Evolutionary conservation across 1,284 basidiomycete species (phyloP).

Genomic region (Irpex rosettiformis): DNA sequence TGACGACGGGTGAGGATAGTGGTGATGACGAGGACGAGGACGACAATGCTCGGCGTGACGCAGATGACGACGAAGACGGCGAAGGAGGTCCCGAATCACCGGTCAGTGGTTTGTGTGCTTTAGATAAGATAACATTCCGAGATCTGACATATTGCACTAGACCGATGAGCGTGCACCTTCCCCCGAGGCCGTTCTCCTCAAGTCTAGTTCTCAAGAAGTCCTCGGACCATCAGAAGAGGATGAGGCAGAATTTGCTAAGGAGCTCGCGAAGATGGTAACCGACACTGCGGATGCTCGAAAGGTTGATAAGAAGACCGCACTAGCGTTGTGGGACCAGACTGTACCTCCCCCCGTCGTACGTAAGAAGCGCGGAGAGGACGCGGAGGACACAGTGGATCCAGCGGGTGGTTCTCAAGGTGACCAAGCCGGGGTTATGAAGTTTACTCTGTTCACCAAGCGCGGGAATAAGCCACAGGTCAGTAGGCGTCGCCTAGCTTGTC

Average conservation of each 20-base stretch:
- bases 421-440: slow-evolving; percentile 72
- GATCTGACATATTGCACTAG: slow-evolving; percentile 32
- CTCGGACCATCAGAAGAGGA: slow-evolving; percentile 83
- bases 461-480: slow-evolving; percentile 90
- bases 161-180: slow-evolving; percentile 66
- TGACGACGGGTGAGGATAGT: slow-evolving; percentile 55
- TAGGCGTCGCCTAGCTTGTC: slow-evolving; percentile 4
- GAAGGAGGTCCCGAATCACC: slow-evolving; percentile 48
- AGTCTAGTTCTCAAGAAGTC: slow-evolving; percentile 55
- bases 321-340: slow-evolving; percentile 84
- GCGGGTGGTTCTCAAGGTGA: slow-evolving; percentile 22
- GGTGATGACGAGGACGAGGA: slow-evolving; percentile 69
- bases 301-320: slow-evolving; percentile 79
- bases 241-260: slow-evolving; percentile 91
- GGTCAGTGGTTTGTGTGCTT: slow-evolving; percentile 33
- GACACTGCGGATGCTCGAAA: slow-evolving; percentile 82
- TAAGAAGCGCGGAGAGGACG: slow-evolving; percentile 56
- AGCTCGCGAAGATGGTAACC: slow-evolving; percentile 92
- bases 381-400: slow-evolving; percentile 38
- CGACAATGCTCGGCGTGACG: slow-evolving; percentile 48
- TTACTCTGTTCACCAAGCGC: slow-evolving; percentile 90
- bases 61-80: slow-evolving; percentile 56
- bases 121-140: background rate
- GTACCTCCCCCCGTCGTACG: slow-evolving; percentile 63
- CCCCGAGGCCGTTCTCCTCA: slow-evolving; percentile 72